Percentiles rank a stretch among this genome's conserved stretches.
phyloP scores from a whole-genome alignment of 2,329 filamentous ascomycete species.

The Onygena corvina region DNA sequence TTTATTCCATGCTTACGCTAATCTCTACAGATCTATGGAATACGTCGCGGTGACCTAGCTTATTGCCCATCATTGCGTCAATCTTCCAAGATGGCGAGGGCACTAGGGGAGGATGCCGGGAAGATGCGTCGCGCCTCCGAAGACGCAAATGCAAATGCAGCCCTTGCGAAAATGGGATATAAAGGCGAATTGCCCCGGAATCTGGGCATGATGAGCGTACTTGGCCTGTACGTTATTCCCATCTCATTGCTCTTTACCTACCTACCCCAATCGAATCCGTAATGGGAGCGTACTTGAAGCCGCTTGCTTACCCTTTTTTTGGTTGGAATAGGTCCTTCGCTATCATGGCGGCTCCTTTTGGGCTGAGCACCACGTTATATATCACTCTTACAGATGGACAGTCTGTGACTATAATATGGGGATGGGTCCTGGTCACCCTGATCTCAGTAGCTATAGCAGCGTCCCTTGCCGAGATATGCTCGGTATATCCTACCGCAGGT shows the following conservation, averaged over 20 bases:
- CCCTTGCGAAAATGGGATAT: conserved; percentile 56
- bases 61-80: neutral
- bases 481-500: conserved; percentile 55
- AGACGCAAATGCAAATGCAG: conserved; percentile 42
- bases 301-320: neutral
- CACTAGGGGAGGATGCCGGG: neutral
- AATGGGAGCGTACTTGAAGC: neutral
- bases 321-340: conserved; percentile 46
- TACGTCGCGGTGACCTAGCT: neutral
- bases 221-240: conserved; percentile 43
- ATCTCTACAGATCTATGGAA: neutral
- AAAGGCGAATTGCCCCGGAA: conserved; percentile 54
- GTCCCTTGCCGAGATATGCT: conserved; percentile 57
- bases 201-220: conserved; percentile 56
- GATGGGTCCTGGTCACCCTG: conserved; percentile 54
- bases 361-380: conserved; percentile 55
- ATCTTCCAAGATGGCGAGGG: neutral
- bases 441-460: conserved; percentile 53
- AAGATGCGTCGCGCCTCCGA: conserved; percentile 6
- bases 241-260: too few species aligned
- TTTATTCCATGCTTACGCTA: too few species aligned
- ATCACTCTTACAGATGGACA: conserved; percentile 58
- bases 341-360: conserved; percentile 62
- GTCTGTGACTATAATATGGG: conserved; percentile 57
- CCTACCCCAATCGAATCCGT: conserved; percentile 7